Conservation (phyloP, 176 grass and related monocot species). For the Carex scoparia region DNA sequence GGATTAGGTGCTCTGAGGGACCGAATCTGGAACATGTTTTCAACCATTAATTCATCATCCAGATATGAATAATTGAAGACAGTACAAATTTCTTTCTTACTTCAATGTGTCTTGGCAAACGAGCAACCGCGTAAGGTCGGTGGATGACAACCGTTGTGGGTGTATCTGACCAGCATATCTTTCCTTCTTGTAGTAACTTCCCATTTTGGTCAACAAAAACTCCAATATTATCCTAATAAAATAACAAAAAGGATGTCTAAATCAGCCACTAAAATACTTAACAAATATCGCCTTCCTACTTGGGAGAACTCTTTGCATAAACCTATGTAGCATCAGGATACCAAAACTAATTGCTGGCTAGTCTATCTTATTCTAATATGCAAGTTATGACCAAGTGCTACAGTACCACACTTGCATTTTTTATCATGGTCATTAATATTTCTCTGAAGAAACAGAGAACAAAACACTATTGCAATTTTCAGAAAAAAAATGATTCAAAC, state of each 20-base stretch:
- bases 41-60: conserved; percentile 11
- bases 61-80: neutral
- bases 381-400: neutral
- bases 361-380: neutral
- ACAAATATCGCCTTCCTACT: neutral
- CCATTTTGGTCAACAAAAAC: conserved; percentile 99
- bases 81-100: conserved; percentile 25
- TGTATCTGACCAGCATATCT: conserved; percentile 91
- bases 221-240: conserved; percentile 85
- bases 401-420: neutral
- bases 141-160: conserved; percentile 75
- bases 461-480: neutral
- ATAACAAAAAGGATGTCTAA: conserved; percentile 23
- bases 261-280: neutral
- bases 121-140: conserved; percentile 75
- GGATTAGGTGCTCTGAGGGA: conserved; percentile 83
- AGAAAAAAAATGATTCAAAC: neutral
- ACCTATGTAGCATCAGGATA: neutral
- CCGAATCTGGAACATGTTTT: conserved; percentile 67
- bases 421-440: neutral
- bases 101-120: conserved; percentile 72
- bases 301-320: neutral
- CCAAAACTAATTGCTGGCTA: neutral
- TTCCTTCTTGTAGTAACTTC: conserved; percentile 88
- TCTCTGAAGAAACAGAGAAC: neutral